Base-by-base conservation (phyloP, 331 rosid species). In the Phaseolus coccineus region DNA sequence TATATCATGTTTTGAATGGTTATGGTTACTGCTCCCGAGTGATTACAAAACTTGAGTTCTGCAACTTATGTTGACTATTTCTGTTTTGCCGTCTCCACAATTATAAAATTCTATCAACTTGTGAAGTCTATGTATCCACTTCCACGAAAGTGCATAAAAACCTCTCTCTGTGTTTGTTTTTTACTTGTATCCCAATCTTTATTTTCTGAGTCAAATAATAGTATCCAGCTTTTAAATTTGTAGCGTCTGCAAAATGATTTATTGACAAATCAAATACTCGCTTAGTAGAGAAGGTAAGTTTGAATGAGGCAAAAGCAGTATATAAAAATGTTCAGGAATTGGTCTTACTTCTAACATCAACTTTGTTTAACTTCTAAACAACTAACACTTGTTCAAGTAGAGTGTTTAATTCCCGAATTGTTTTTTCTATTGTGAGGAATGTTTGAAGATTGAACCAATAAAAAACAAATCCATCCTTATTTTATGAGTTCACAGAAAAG, bases 201-300 rank as follows among this genome's bases (percentile, higher is more conserved):
- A 76, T 56, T 84, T 80, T 55, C n/a, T 30, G 39, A 22, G 76
- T 78, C 86, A 82, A 74, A 81, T 37, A 39, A n/a, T 16, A 44
- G 14, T 8, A 50, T 56, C 7, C 59, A 14, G 11, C 67, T 37
- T 22, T 64, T 56, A 66, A n/a, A 31, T 66, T 66, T 68, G 27
- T 44, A 33, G 31, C 25, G 63, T 28, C 50, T 22, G 7, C 65
- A 65, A 11, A 44, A 67, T n/a, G 72, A 47, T 42, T 22, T 22
- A 27, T 31, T 69, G 62, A 82, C 74, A 19, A 74, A 46, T 78
- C 76, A 59, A 61, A 70, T 61, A 31, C 44, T 52, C 5, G 68
- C 25, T 25, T 4, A 56, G 58, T 11, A 65, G 67, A 62, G 56
- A 56, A 39, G 22, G 5, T 69, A 28, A 28, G 46, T 53, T 77